Percentiles rank a stretch among this genome's conserved stretches.
Conservation (phyloP, 2,329 filamentous ascomycete genomes). For the Talaromyces albobiverticillius region DNA sequence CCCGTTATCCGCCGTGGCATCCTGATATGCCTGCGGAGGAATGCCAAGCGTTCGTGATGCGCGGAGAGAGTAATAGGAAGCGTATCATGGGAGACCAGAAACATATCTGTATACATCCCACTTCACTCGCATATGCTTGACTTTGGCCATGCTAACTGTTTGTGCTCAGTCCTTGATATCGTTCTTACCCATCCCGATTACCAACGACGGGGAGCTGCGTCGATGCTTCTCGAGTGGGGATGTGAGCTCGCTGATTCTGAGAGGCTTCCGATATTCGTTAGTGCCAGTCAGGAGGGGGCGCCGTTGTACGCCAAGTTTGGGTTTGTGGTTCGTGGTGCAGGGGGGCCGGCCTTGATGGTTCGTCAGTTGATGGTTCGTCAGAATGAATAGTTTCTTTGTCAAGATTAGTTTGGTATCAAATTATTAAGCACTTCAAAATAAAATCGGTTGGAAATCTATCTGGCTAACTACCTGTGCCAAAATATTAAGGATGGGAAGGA, state of each 20-base stretch:
- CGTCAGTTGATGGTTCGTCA: not conserved
- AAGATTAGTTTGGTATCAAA: too few relatives aligned
- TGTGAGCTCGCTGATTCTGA: constrained; percentile 13
- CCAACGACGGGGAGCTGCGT: constrained; percentile 19
- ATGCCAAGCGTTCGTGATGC: not conserved
- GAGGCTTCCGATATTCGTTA: not conserved
- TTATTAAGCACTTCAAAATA: too few relatives aligned
- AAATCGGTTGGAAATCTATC: too few relatives aligned
- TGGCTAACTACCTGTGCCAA: too few relatives aligned
- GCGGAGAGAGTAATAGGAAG: not conserved
- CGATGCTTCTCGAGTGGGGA: constrained; percentile 20
- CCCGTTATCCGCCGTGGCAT: constrained; percentile 3
- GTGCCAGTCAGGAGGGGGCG: not conserved
- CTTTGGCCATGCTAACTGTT: not conserved
- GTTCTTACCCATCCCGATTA: constrained; percentile 20
- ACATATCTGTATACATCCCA: not conserved
- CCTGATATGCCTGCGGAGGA: not conserved
- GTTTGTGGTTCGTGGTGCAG: not conserved
- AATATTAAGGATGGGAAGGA: too few relatives aligned
- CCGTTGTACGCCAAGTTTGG: not conserved
- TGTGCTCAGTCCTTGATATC: not conserved
- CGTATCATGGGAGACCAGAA: not conserved
- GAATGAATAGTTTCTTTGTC: too few relatives aligned
- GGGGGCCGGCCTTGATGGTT: not conserved
- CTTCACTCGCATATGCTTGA: not conserved